A percentile compares a stretch with the other conserved stretches of the same genome.
Conservation (phyloP, 108 stramenopile species). For the Epithemia pelagica region DNA sequence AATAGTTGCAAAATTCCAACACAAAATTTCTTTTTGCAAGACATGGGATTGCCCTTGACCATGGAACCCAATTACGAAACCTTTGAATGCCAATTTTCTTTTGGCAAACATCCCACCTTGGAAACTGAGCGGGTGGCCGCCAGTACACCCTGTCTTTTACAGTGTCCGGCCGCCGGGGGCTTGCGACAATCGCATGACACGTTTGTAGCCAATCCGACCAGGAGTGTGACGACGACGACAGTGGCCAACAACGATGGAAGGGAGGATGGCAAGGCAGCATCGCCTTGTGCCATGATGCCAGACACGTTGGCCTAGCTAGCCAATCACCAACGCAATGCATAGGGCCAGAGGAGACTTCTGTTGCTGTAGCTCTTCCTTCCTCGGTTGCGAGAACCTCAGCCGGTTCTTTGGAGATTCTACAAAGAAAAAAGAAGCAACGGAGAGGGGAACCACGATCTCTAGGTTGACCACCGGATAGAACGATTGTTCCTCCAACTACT, state of each 20-base stretch:
- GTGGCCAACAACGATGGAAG: background rate
- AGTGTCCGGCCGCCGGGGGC: constrained; percentile 67
- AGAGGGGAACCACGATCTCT: background rate
- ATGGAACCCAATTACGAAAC: constrained; percentile 88
- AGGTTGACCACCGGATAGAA: too few species aligned
- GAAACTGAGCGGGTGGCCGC: constrained; percentile 57
- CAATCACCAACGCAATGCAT: too few species aligned
- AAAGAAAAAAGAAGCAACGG: background rate
- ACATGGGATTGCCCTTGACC: constrained; percentile 80
- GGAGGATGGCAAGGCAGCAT: background rate
- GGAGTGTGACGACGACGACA: background rate
- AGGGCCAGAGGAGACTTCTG: background rate
- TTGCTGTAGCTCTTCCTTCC: background rate
- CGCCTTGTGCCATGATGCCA: background rate
- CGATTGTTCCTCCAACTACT: too few species aligned
- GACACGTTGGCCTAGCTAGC: too few species aligned
- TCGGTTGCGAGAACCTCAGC: background rate
- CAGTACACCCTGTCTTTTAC: constrained; percentile 63
- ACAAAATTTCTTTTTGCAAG: constrained; percentile 81
- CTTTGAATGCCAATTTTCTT: constrained; percentile 79
- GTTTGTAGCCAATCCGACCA: background rate
- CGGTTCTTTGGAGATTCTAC: background rate
- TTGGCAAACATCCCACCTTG: constrained; percentile 55
- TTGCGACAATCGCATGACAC: constrained; percentile 50
- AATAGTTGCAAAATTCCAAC: constrained; percentile 94